Conservation (phyloP, 2,329 filamentous ascomycete genomes). For the Penicillium sp. region DNA sequence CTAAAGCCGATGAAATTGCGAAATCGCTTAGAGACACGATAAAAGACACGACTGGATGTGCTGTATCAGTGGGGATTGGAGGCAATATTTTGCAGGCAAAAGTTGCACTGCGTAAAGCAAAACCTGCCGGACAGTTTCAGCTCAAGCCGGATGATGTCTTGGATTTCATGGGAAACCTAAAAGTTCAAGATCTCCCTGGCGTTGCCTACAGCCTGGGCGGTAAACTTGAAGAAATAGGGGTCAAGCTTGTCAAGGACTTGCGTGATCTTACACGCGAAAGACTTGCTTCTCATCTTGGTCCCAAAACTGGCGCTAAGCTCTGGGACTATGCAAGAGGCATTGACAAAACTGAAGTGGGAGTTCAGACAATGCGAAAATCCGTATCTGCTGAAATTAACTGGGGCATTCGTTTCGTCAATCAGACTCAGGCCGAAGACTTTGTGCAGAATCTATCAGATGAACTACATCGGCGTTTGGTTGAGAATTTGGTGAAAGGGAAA, state of each 20-base stretch:
- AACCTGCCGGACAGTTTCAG: slow-evolving; percentile 89
- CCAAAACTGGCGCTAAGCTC: slow-evolving; percentile 87
- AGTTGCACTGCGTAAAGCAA: slow-evolving; percentile 82
- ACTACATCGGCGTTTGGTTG: slow-evolving; percentile 71
- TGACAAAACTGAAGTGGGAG: slow-evolving; percentile 78
- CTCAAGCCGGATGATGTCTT: slow-evolving; percentile 77
- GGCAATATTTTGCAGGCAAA: slow-evolving; percentile 88
- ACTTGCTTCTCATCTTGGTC: slow-evolving; percentile 69
- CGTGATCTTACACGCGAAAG: slow-evolving; percentile 72
- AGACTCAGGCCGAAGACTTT: slow-evolving; percentile 92
- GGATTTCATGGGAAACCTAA: slow-evolving; percentile 70
- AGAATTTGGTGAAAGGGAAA: slow-evolving; percentile 80
- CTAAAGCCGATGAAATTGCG: slow-evolving; percentile 70
- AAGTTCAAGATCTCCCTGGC: slow-evolving; percentile 78
- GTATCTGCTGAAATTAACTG: slow-evolving; percentile 97
- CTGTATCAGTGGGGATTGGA: slow-evolving; percentile 90
- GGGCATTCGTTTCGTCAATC: slow-evolving; percentile 91
- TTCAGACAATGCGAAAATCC: slow-evolving; percentile 81
- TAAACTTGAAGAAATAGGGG: slow-evolving; percentile 81
- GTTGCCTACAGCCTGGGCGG: slow-evolving; percentile 87
- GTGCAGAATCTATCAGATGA: slow-evolving; percentile 80
- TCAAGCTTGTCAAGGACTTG: slow-evolving; percentile 79
- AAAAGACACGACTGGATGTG: slow-evolving; percentile 71
- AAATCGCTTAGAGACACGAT: slow-evolving; percentile 63
- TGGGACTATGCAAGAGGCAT: slow-evolving; percentile 89